Conservation (phyloP, 345 rosid genomes). For the Stellera chamaejasme region DNA sequence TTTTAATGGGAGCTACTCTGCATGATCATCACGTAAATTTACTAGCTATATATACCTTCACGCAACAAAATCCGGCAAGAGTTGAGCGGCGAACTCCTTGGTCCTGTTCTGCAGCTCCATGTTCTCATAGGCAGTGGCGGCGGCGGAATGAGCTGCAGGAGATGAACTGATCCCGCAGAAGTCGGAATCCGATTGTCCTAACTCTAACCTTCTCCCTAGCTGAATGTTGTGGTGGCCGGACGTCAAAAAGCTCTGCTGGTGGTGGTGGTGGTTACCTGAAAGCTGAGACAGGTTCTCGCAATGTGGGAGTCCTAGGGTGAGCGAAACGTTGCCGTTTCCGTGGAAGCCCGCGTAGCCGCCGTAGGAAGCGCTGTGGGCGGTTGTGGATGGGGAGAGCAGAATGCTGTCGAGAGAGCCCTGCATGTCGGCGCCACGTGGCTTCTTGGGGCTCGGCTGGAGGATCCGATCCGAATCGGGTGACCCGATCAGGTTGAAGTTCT, state of each 20-base stretch:
- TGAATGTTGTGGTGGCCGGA: slow-evolving; percentile 26
- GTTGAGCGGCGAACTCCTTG: slow-evolving; percentile 44
- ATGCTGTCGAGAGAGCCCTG: slow-evolving; percentile 24
- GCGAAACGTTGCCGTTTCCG: slow-evolving; percentile 42
- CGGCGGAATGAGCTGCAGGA: slow-evolving; percentile 27
- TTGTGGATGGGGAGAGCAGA: slow-evolving; percentile 22
- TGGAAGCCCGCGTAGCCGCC: slow-evolving; percentile 25
- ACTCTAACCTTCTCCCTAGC: slow-evolving; percentile 33
- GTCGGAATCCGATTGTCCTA: slow-evolving; percentile 25
- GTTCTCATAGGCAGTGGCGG: slow-evolving; percentile 24
- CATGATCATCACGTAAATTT: too few species aligned
- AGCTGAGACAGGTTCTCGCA: slow-evolving; percentile 29
- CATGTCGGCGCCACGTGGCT: slow-evolving; percentile 24
- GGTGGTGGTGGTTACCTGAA: slow-evolving; percentile 21
- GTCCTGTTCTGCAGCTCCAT: slow-evolving; percentile 34
- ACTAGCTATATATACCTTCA: slow-evolving; percentile 12
- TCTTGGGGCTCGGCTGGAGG: slow-evolving; percentile 31
- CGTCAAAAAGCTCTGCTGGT: slow-evolving; percentile 24
- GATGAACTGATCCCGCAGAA: slow-evolving; percentile 24
- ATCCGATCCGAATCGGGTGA: slow-evolving; percentile 28
- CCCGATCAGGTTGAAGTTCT: slow-evolving; percentile 29
- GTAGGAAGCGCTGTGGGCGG: slow-evolving; percentile 21
- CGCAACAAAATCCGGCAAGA: slow-evolving; percentile 47
- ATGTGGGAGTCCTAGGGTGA: slow-evolving; percentile 59
- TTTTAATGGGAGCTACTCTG: too few species aligned